Conservation (phyloP, 768 basidiomycete species). For the Auricularia sp. region DNA sequence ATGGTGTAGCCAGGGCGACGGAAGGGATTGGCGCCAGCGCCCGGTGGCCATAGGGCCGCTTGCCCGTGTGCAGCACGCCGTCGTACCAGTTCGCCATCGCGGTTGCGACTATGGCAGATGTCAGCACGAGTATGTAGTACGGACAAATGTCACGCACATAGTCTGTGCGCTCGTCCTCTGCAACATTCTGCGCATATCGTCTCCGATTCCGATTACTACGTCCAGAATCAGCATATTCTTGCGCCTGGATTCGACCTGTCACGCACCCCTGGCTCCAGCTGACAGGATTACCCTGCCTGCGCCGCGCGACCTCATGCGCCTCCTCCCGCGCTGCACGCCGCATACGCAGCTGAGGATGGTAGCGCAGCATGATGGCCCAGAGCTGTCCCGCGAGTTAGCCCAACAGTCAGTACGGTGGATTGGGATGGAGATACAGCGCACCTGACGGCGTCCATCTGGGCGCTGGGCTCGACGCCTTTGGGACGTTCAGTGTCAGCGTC, state of each 20-base stretch:
- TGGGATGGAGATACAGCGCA: no score
- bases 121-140: no score
- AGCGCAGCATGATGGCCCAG: no score
- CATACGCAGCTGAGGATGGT: slow-evolving; percentile 59
- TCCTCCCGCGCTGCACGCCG: slow-evolving; percentile 89
- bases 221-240: background rate
- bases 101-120: slow-evolving; percentile 53
- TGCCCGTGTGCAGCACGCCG: slow-evolving; percentile 92
- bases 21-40: slow-evolving; percentile 85
- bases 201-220: slow-evolving; percentile 70
- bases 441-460: no score
- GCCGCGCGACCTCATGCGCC: slow-evolving; percentile 61
- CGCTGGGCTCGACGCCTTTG: no score
- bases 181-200: slow-evolving; percentile 87
- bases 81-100: slow-evolving; percentile 90
- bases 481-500: no score
- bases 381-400: no score
- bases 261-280: slow-evolving; percentile 78
- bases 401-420: no score
- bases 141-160: slow-evolving; percentile 38
- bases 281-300: slow-evolving; percentile 78
- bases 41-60: slow-evolving; percentile 89
- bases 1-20: slow-evolving; percentile 73
- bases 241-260: no score
- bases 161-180: slow-evolving; percentile 86